A percentile compares a stretch with the other conserved stretches of the same genome.
Evolutionary conservation across 2,329 filamentous ascomycete genomes (phyloP).

Genomic region (Colletotrichum nymphaeae): DNA sequence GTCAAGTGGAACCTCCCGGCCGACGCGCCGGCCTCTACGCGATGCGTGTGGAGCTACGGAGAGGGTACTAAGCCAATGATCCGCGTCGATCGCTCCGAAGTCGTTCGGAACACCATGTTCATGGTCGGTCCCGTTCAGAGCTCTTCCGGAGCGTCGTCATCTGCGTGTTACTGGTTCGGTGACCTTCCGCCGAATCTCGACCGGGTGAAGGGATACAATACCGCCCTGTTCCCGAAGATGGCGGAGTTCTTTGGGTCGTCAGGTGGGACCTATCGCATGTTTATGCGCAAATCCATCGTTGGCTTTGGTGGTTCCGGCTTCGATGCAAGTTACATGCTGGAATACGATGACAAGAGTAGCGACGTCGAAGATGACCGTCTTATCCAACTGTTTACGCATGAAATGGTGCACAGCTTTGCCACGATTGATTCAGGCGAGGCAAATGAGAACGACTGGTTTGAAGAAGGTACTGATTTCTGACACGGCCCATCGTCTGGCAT

Average conservation of each 20-base stretch:
- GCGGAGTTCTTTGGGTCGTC: slow-evolving; percentile 24
- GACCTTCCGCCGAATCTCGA: slow-evolving; percentile 26
- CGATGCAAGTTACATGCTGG: slow-evolving; percentile 29
- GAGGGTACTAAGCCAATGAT: slow-evolving; percentile 31
- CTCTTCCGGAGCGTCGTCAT: slow-evolving; percentile 14
- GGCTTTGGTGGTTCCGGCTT: slow-evolving; percentile 32
- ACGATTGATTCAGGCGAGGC: slow-evolving; percentile 20
- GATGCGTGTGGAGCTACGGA: slow-evolving; percentile 36
- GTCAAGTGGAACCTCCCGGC: slow-evolving; percentile 34
- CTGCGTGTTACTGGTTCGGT: slow-evolving; percentile 36
- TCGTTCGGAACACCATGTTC: slow-evolving; percentile 29
- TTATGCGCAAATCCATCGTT: slow-evolving; percentile 26
- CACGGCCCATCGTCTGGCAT: background rate
- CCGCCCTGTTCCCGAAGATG: slow-evolving; percentile 26
- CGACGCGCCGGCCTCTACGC: slow-evolving; percentile 26
- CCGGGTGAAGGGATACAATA: slow-evolving; percentile 29
- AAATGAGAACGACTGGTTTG: slow-evolving; percentile 34
- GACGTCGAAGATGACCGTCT: slow-evolving; percentile 18
- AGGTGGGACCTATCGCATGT: slow-evolving; percentile 31
- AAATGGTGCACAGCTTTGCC: slow-evolving; percentile 37
- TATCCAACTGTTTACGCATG: slow-evolving; percentile 26
- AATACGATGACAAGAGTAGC: slow-evolving; percentile 27
- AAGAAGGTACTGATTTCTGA: slow-evolving; percentile 19
- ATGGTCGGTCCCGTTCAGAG: slow-evolving; percentile 35
- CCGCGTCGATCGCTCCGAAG: slow-evolving; percentile 16